These are phyloP conservation scores for Oryza glumipatula DNA, from an alignment of 176 grass and related monocot genomes.

Conservation along the genomic window DNA sequence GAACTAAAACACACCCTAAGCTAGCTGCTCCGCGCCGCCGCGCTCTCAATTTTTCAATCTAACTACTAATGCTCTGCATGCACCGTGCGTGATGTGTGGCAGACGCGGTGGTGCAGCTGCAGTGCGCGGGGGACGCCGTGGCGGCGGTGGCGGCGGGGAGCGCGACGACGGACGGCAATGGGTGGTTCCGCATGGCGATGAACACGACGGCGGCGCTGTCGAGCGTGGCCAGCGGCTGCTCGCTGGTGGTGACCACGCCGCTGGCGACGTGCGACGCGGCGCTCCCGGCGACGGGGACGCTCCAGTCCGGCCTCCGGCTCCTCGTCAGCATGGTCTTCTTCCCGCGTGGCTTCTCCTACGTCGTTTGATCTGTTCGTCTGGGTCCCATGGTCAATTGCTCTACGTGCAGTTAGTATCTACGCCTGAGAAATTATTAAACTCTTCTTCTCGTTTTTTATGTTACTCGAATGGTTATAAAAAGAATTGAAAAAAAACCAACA, in stretches of 20 bases:
- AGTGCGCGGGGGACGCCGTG: neutral
- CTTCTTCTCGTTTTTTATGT: no score
- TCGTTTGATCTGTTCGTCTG: neutral
- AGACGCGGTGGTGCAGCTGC: constrained; percentile 40
- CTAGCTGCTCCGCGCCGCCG: no score
- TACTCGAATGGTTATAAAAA: no score
- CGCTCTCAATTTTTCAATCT: neutral
- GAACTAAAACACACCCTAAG: no score
- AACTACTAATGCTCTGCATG: neutral
- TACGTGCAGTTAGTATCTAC: neutral
- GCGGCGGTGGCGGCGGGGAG: neutral
- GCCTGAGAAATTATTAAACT: no score
- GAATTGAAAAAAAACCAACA: no score
- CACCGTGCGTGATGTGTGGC: neutral
- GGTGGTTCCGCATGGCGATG: constrained; percentile 39
- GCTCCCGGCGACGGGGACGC: constrained; percentile 15
- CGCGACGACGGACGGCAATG: constrained; percentile 38
- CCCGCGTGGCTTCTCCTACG: constrained; percentile 42
- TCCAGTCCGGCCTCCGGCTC: neutral
- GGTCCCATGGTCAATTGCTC: neutral
- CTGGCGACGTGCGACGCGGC: constrained; percentile 31
- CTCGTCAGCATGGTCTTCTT: constrained; percentile 32
- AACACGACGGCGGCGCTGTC: constrained; percentile 25
- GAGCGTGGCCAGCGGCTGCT: constrained; percentile 13
- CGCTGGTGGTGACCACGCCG: constrained; percentile 33